These are phyloP conservation scores for Daldinia concentrica DNA, from an alignment of 495 filamentous ascomycete species.

Conservation along the genomic window DNA sequence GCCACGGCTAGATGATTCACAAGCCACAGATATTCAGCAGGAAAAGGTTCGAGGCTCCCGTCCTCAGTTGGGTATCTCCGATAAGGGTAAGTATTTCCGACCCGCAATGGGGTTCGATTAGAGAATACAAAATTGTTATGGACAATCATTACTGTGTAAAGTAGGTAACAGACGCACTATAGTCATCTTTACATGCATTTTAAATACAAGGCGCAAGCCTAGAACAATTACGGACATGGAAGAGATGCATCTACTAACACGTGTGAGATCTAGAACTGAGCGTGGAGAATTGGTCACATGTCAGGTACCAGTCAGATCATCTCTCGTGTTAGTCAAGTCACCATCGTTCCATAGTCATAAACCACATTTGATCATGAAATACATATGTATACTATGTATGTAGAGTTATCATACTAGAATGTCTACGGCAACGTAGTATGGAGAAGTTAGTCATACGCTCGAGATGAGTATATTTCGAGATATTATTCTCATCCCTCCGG, in stretches of 20 bases:
- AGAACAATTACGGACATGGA: slow-evolving; percentile 27
- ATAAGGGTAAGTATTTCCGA: slow-evolving; percentile 23
- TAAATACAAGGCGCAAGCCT: slow-evolving; percentile 16
- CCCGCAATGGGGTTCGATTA: neutral
- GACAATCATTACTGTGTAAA: neutral
- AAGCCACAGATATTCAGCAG: slow-evolving; percentile 34
- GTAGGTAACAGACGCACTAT: neutral
- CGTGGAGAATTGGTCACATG: slow-evolving; percentile 33
- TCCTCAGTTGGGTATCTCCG: slow-evolving; percentile 3
- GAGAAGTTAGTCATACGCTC: slow-evolving; percentile 11
- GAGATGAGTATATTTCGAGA: slow-evolving; percentile 22
- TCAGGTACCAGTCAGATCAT: slow-evolving; percentile 42
- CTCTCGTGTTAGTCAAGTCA: slow-evolving; percentile 43
- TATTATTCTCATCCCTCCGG: slow-evolving; percentile 10
- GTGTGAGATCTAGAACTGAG: slow-evolving; percentile 28
- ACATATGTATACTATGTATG: no score
- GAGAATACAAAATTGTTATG: neutral
- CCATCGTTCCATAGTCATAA: slow-evolving; percentile 36
- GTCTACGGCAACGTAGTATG: slow-evolving; percentile 1
- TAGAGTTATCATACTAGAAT: slow-evolving; percentile 1
- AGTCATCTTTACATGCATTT: slow-evolving; percentile 2
- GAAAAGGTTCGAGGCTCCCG: slow-evolving; percentile 30
- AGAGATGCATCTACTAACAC: slow-evolving; percentile 22
- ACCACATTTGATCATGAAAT: slow-evolving; percentile 14
- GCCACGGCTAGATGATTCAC: slow-evolving; percentile 35